Evolutionary conservation across 1,284 basidiomycete genomes (phyloP).

Genomic region (Athelia psychrophila): DNA sequence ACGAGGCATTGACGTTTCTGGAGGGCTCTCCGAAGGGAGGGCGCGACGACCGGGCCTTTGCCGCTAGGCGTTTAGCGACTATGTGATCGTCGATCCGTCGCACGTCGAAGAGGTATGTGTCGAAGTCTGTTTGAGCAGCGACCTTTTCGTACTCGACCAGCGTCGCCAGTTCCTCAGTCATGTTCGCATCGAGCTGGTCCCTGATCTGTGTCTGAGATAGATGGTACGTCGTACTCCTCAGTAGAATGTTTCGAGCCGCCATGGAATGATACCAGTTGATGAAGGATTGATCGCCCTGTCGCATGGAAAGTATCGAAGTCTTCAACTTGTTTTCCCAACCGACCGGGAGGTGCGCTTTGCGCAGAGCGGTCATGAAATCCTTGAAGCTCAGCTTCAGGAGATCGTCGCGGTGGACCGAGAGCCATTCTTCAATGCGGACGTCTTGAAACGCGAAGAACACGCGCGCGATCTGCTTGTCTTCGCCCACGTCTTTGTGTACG

Average conservation of each 20-base stretch:
- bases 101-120: no score
- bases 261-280: background rate
- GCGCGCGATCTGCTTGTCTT: background rate
- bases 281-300: background rate
- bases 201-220: no score
- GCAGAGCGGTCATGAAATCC: background rate
- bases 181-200: no score
- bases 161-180: no score
- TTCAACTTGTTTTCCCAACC: background rate
- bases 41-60: no score
- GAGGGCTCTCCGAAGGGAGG: no score
- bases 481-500: background rate
- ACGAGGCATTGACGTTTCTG: no score
- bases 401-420: background rate
- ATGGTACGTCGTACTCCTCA: background rate
- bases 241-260: background rate
- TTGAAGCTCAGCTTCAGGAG: background rate
- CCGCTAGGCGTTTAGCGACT: no score
- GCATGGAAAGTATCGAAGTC: background rate
- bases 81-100: no score
- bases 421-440: background rate
- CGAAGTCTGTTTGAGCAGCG: no score
- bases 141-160: no score
- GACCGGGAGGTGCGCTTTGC: background rate
- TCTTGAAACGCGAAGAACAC: background rate